Percentiles rank a stretch among this genome's conserved stretches.
Evolutionary conservation across 805 yeast species (phyloP).

Genomic region (Clavispora santaluciae): DNA sequence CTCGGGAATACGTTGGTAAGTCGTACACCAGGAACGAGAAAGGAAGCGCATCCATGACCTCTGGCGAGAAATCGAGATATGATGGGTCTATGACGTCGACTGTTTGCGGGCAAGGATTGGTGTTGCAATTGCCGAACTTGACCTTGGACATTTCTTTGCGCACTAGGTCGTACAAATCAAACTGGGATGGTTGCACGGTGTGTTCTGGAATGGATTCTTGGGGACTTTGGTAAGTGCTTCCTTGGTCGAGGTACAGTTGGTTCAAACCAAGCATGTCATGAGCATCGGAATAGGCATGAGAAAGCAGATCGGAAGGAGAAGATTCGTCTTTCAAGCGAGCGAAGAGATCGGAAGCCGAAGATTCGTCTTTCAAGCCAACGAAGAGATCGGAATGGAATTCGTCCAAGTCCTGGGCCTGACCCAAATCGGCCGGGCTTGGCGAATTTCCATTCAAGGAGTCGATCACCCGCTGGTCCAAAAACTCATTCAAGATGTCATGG

Average conservation of each 20-base stretch:
- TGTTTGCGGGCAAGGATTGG: slow-evolving; percentile 33
- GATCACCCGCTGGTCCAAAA: slow-evolving; percentile 49
- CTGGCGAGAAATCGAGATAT: slow-evolving; percentile 34
- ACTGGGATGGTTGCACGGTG: slow-evolving; percentile 1
- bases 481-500: slow-evolving; percentile 54
- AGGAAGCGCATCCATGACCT: slow-evolving; percentile 35
- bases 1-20: slow-evolving; percentile 80
- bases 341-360: not conserved
- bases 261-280: slow-evolving; percentile 1
- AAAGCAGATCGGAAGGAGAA: not conserved
- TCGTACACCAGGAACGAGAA: slow-evolving; percentile 52
- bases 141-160: slow-evolving; percentile 48
- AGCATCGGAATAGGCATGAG: not conserved
- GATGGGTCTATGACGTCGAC: slow-evolving; percentile 29
- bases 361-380: not conserved
- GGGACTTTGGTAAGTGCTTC: slow-evolving; percentile 19
- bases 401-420: not conserved
- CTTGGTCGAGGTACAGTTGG: not conserved
- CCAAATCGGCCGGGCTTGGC: slow-evolving; percentile 8
- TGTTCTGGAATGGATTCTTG: slow-evolving; percentile 3
- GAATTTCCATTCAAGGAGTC: slow-evolving; percentile 26
- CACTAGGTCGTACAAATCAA: slow-evolving; percentile 37
- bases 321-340: not conserved
- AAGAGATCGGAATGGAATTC: slow-evolving; percentile 3
- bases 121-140: slow-evolving; percentile 45